These are phyloP conservation scores for Neophaeococcomyces aloes DNA, from an alignment of 2,329 filamentous ascomycete genomes.

Conservation along the genomic window DNA sequence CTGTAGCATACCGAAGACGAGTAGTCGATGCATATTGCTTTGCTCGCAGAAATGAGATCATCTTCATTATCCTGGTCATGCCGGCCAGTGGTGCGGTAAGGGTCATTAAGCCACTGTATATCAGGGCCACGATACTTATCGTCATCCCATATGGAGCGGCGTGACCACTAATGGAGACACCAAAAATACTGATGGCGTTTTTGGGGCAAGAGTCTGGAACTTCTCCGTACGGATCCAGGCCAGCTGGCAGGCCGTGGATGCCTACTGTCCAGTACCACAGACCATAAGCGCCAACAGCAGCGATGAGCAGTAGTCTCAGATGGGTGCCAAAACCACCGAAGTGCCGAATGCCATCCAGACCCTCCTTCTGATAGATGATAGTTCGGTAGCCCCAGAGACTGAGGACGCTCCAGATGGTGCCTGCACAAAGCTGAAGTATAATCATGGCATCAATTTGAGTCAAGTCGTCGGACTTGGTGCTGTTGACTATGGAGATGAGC, in stretches of 20 bases:
- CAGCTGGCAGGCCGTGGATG: conserved; percentile 5
- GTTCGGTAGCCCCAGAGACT: conserved; percentile 16
- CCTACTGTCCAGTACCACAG: conserved; percentile 15
- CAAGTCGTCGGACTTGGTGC: conserved; percentile 8
- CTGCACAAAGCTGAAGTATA: conserved; percentile 13
- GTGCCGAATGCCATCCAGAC: conserved; percentile 11
- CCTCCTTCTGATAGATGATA: conserved; percentile 13
- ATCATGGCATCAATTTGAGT: conserved; percentile 12
- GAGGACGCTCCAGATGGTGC: conserved; percentile 14
- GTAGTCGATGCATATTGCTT: conserved; percentile 8
- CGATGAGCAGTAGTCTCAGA: conserved; percentile 12
- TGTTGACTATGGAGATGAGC: conserved; percentile 9
- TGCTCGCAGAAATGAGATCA: not conserved
- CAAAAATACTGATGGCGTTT: not conserved
- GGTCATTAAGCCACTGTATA: conserved; percentile 10
- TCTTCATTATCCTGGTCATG: conserved; percentile 5
- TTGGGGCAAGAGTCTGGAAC: not conserved
- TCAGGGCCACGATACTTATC: conserved; percentile 3
- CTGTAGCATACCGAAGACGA: conserved; percentile 13
- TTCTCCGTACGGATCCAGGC: conserved; percentile 1
- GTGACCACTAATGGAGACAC: not conserved
- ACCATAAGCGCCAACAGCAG: conserved; percentile 10
- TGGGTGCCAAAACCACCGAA: conserved; percentile 16
- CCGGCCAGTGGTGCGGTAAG: conserved; percentile 7
- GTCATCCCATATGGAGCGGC: conserved; percentile 4